Evolutionary conservation across 768 basidiomycete species (phyloP), one percentile per base, ranked within the genome.

Genomic region (Lactifluus piperatus): DNA sequence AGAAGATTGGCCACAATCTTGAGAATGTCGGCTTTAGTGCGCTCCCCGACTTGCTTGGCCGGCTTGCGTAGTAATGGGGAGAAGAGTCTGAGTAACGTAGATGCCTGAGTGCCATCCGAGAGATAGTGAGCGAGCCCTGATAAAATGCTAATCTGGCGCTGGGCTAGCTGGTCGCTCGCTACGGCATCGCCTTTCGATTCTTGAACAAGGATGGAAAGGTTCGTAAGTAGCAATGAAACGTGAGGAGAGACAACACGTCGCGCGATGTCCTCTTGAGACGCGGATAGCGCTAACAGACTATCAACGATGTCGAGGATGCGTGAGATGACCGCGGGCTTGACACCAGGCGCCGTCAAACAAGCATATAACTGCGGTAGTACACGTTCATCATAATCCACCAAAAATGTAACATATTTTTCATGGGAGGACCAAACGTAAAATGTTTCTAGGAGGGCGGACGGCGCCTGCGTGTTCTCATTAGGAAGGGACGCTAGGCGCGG

Each of bases 271-370:
- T 72, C 73, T 43, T 85, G 80, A 5, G 77, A 76, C 2, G 76
- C 70, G 2, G 86, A 80, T 29, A 80, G 74, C 4, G 69, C 76
- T 51, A 90, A 74, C 0, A 97, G 70, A 34, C 77, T 78, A 44
- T 93, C 90, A 49, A 94, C 77, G 58, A 95, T 84, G 67, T 97
- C 94, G 64, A 95, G 87, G 4, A 97, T 79, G 53, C 82, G 81
- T 14, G 79, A 79, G 44, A 95, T 75, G 16, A 97, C 94, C 0
- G 81, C 72, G 2, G 92, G 85, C 70, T 97, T 97, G 71, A 97
- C 92, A 60, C 87, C 90, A 6, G 83, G 78, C 0, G 88, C 89
- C 4, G 86, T 73, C 9, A 98, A 76, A 67, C 92, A 95, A 56
- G 81, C 81, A 68, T 91, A 93, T 4, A 95, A 73, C 68, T 89